A percentile compares a stretch with the other conserved stretches of the same genome.
Conservation (phyloP, 805 yeast species). For the Lachancea nothofagi region DNA sequence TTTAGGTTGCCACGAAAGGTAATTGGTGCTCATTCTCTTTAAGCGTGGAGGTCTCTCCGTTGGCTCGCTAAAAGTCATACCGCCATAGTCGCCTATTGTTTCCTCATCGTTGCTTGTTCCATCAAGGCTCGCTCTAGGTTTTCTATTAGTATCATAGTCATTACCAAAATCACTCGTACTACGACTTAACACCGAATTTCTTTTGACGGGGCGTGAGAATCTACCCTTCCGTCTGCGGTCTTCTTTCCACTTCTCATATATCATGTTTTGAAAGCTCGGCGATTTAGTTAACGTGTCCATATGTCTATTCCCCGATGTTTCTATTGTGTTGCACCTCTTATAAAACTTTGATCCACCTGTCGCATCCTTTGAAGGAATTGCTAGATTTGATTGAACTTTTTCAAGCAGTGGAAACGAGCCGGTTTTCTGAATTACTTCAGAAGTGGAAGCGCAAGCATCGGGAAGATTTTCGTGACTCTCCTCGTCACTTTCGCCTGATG, state of each 20-base stretch:
- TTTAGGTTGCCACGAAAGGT: slow-evolving; percentile 85
- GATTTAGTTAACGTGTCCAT: slow-evolving; percentile 31
- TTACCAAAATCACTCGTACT: slow-evolving; percentile 1
- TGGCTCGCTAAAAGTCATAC: slow-evolving; percentile 23
- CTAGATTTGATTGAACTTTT: slow-evolving; percentile 33
- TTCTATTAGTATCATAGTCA: not conserved
- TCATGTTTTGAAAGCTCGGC: slow-evolving; percentile 45
- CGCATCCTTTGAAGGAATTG: slow-evolving; percentile 33
- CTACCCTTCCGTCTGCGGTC: slow-evolving; percentile 26
- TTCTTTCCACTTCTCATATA: slow-evolving; percentile 31
- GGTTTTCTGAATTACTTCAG: not conserved
- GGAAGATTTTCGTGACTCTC: not conserved
- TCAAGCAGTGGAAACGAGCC: slow-evolving; percentile 10
- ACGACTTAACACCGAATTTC: not conserved
- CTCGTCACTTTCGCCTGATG: slow-evolving; percentile 12
- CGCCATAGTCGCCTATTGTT: slow-evolving; percentile 33
- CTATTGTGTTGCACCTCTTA: slow-evolving; percentile 47
- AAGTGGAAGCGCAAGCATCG: not conserved
- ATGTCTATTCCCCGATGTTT: slow-evolving; percentile 28
- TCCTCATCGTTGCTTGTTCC: not conserved
- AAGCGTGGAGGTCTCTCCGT: slow-evolving; percentile 14
- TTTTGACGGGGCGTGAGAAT: not conserved
- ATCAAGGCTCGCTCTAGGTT: not conserved
- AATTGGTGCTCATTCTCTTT: slow-evolving; percentile 48
- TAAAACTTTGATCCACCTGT: slow-evolving; percentile 35